Conservation (phyloP, 768 basidiomycete genomes). For the Royoungia palumana region DNA sequence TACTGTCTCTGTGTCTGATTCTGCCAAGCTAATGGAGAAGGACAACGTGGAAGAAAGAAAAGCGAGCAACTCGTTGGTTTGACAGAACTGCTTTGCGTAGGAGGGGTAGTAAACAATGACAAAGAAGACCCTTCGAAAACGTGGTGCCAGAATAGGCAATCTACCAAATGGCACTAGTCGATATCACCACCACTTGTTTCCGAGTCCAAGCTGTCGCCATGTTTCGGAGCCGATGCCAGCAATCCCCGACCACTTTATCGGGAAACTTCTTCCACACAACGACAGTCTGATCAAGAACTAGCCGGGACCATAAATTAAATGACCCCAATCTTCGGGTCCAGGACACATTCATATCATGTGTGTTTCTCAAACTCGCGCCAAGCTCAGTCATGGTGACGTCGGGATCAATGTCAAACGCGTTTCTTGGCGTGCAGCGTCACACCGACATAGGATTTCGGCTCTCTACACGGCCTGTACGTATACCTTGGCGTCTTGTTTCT, state of each 20-base stretch:
- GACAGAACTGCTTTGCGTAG: slow-evolving; percentile 1
- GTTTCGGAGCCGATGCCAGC: no score
- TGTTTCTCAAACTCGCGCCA: no score
- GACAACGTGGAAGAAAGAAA: neutral
- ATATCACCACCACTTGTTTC: neutral
- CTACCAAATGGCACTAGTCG: neutral
- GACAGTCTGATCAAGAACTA: no score
- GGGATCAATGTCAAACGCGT: no score
- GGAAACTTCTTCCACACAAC: no score
- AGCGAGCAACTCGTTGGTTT: neutral
- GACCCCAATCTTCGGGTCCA: no score
- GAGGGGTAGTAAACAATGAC: slow-evolving; percentile 14
- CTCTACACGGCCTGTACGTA: neutral
- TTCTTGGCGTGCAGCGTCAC: no score
- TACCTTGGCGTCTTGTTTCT: neutral
- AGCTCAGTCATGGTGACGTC: no score
- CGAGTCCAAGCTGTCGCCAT: no score
- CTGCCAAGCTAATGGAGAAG: slow-evolving; percentile 26
- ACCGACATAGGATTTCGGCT: neutral
- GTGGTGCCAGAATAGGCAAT: neutral
- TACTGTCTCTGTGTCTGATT: slow-evolving; percentile 2
- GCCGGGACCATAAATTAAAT: neutral
- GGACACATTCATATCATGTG: neutral
- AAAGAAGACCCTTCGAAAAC: slow-evolving; percentile 9
- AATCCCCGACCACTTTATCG: no score